These are phyloP conservation scores for Phytophthora chlamydospora DNA, from an alignment of 352 stramenopile genomes.

Conservation along the genomic window DNA sequence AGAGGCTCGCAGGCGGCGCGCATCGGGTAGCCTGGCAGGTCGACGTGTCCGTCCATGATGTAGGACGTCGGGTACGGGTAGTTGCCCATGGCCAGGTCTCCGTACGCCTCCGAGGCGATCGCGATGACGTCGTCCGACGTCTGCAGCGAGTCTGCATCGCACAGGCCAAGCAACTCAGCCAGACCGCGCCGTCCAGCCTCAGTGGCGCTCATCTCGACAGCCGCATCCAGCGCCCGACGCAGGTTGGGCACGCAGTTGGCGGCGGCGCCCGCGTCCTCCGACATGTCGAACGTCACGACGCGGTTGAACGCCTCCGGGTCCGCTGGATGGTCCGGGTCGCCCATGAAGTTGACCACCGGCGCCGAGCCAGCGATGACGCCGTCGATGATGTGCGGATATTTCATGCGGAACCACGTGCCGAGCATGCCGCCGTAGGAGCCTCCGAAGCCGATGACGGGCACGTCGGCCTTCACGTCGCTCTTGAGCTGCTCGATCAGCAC, in stretches of 20 bases:
- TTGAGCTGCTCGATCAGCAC: constrained; percentile 61
- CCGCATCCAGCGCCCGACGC: constrained; percentile 23
- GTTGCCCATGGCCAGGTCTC: constrained; percentile 49
- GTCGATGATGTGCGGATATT: constrained; percentile 78
- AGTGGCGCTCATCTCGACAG: constrained; percentile 24
- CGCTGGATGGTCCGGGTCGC: constrained; percentile 44
- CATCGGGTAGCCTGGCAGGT: constrained; percentile 46
- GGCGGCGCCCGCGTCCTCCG: constrained; percentile 32
- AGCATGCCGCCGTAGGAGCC: constrained; percentile 85
- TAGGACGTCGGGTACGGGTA: constrained; percentile 59
- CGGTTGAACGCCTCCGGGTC: constrained; percentile 52
- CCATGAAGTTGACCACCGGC: constrained; percentile 61
- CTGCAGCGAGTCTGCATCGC: constrained; percentile 28
- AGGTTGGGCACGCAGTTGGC: constrained; percentile 49
- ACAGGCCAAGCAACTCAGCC: constrained; percentile 34
- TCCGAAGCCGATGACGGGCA: constrained; percentile 73
- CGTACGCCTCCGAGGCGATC: constrained; percentile 28
- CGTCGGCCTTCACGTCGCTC: constrained; percentile 38
- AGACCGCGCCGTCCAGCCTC: constrained; percentile 32
- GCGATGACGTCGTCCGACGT: constrained; percentile 33
- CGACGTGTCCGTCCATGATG: constrained; percentile 50
- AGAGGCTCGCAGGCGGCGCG: constrained; percentile 43
- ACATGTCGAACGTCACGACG: constrained; percentile 52
- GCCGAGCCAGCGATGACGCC: constrained; percentile 69
- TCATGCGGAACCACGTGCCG: constrained; percentile 72